These are phyloP conservation scores for Glycyrrhiza uralensis DNA, from an alignment of 306 rosid species.

Conservation along the genomic window DNA sequence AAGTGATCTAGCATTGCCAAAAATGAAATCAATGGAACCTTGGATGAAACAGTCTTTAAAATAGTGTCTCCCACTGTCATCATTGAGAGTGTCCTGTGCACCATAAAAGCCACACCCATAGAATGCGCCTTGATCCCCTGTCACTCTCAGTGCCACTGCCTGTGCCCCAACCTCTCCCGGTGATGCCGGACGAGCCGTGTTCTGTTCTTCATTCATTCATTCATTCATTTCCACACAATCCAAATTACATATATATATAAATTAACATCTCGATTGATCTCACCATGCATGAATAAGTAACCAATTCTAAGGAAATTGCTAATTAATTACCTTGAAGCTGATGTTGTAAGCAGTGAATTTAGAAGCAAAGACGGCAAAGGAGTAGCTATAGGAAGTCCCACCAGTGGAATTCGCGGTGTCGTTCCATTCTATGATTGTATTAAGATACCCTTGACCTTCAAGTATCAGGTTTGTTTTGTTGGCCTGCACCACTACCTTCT, in stretches of 20 bases:
- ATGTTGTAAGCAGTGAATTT: slow-evolving; percentile 73
- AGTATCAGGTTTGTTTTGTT: slow-evolving; percentile 71
- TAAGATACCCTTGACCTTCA: slow-evolving; percentile 67
- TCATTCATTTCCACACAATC: slow-evolving; percentile 21
- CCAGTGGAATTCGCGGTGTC: slow-evolving; percentile 80
- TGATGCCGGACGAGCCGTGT: slow-evolving; percentile 56
- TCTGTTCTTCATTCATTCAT: too few species aligned
- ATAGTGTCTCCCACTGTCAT: slow-evolving; percentile 76
- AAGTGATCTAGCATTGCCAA: slow-evolving; percentile 73
- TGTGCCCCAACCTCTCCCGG: slow-evolving; percentile 70
- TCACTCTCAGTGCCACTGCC: slow-evolving; percentile 69
- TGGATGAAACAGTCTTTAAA: slow-evolving; percentile 66
- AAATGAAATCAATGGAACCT: slow-evolving; percentile 92
- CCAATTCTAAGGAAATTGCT: not conserved
- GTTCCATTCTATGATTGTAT: slow-evolving; percentile 73
- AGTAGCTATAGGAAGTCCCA: slow-evolving; percentile 61
- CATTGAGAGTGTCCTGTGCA: slow-evolving; percentile 78
- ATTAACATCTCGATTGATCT: too few species aligned
- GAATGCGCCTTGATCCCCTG: slow-evolving; percentile 69
- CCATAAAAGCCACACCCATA: slow-evolving; percentile 88
- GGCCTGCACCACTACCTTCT: slow-evolving; percentile 58
- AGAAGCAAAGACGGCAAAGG: slow-evolving; percentile 54
- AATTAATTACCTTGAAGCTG: slow-evolving; percentile 66
- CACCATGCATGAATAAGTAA: not conserved
- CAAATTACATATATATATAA: not conserved